Conservation (phyloP, 1,284 basidiomycete species). For the Sutorius eximius region DNA sequence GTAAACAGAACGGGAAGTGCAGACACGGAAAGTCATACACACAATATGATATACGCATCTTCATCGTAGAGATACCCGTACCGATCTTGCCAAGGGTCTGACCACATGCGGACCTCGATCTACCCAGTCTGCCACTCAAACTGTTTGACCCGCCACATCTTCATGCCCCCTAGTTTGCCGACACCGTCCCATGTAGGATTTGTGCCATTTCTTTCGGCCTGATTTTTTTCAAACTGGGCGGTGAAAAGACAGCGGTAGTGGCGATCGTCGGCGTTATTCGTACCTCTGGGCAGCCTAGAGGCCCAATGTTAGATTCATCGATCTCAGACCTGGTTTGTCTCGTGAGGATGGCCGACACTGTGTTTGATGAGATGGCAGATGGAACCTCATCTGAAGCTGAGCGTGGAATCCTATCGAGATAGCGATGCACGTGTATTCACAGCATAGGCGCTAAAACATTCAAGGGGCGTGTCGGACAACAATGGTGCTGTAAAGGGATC, state of each 20-base stretch:
- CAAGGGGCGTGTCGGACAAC: background rate
- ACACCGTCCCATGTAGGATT: conserved; percentile 55
- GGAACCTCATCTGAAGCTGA: background rate
- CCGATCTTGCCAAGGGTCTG: conserved; percentile 27
- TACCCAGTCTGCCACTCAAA: conserved; percentile 41
- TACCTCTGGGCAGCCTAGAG: conserved; percentile 58
- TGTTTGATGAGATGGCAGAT: background rate
- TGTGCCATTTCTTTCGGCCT: conserved; percentile 52
- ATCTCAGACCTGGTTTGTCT: conserved; percentile 51
- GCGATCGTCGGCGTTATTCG: conserved; percentile 18
- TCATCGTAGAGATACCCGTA: conserved; percentile 61
- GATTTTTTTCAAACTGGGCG: conserved; percentile 47
- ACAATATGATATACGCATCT: conserved; percentile 63
- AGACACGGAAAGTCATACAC: conserved; percentile 40
- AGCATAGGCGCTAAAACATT: conserved; percentile 5
- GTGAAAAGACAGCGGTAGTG: background rate
- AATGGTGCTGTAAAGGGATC: background rate
- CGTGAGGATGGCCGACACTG: conserved; percentile 29
- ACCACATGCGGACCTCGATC: conserved; percentile 6
- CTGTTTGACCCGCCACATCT: conserved; percentile 62
- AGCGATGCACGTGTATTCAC: conserved; percentile 15
- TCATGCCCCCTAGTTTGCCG: conserved; percentile 44
- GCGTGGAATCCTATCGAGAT: conserved; percentile 5
- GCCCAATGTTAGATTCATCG: conserved; percentile 60
- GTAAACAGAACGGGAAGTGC: background rate